Evolutionary conservation across 108 stramenopile species (phyloP).

Genomic region (Nitzschia palea): DNA sequence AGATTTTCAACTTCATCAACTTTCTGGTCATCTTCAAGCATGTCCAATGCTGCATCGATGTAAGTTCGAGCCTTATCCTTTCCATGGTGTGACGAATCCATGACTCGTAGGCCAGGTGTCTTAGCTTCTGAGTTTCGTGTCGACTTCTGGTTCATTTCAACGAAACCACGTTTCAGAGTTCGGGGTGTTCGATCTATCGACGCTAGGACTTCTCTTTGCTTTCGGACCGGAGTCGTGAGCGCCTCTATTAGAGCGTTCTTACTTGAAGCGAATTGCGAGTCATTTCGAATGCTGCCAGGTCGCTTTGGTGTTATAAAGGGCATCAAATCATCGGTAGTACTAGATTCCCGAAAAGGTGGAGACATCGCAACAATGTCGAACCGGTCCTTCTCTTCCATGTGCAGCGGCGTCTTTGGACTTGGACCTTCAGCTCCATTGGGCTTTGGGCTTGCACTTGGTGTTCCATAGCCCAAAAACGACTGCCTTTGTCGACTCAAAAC

Average conservation of each 20-base stretch:
- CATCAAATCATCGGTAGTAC: not conserved
- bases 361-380: too few relatives aligned
- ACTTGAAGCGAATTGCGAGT: constrained; percentile 12
- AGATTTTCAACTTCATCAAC: constrained; percentile 8
- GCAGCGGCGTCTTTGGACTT: too few relatives aligned
- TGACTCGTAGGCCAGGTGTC: constrained; percentile 15
- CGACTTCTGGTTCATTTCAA: constrained; percentile 11
- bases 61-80: constrained; percentile 19
- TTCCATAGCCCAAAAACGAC: too few relatives aligned
- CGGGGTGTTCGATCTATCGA: constrained; percentile 4
- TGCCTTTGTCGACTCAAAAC: not conserved
- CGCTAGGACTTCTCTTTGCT: constrained; percentile 2
- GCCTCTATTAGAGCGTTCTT: constrained; percentile 11
- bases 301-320: not conserved
- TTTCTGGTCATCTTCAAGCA: constrained; percentile 19
- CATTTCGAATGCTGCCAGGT: not conserved
- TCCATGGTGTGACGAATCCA: constrained; percentile 9
- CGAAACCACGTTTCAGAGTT: constrained; percentile 27
- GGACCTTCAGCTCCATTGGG: too few relatives aligned
- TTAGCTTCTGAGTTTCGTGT: not conserved
- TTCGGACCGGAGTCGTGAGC: constrained; percentile 1
- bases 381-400: too few relatives aligned
- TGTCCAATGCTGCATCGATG: constrained; percentile 16
- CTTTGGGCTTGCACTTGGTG: too few relatives aligned
- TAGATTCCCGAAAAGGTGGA: too few relatives aligned